Base-by-base conservation (phyloP, 73 alveolate genomes). In the Paramecium sonneborni region DNA sequence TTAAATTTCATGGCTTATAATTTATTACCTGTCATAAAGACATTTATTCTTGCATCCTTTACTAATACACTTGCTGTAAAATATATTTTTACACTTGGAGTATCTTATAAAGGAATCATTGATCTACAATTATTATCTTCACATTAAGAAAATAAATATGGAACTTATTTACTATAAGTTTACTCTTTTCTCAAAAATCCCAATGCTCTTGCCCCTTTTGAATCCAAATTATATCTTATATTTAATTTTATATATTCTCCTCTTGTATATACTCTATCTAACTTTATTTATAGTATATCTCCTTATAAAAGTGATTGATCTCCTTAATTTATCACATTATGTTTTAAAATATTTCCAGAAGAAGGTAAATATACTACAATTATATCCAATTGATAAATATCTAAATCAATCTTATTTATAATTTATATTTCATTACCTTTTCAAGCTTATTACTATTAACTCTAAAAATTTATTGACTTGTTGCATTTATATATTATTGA, bases 31-130 rank as follows among this genome's bases (percentile, higher is more conserved):
- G 94, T 95, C 34, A 92, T 88, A 32, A 92, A 95, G 30, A 93
- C 97, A 7, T 93, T 95, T 11, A 57, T 92, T 37, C 88, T 86
- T 1, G 87, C 56, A 20, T 82, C 79, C 5, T 92, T 87, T 0
- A 92, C 96, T 10, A 85, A 69, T n/a, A 92, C 89, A 3, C 10
- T 6, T 18, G 97, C 96, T 8, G 94, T 56, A 69, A 96, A 95
- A 6, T 98, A 88, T 43, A 95, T 26, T 93, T 98, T 98, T 5
- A 97, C 94, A 15, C 97, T 85, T 1, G 99, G 99, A 1, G 99
- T 97, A 84, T 98, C 99, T 93, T 98, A 97, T 69, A 96, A 93
- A 5, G 99, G 99, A 32, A 97, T 94, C 44, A 98, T 58, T 11
- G 98, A 92, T 85, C 99, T 88, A 41, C 99, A 97, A 46, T 89